Conservation (phyloP, 2,329 filamentous ascomycete species). For the Orbilia quercus region DNA sequence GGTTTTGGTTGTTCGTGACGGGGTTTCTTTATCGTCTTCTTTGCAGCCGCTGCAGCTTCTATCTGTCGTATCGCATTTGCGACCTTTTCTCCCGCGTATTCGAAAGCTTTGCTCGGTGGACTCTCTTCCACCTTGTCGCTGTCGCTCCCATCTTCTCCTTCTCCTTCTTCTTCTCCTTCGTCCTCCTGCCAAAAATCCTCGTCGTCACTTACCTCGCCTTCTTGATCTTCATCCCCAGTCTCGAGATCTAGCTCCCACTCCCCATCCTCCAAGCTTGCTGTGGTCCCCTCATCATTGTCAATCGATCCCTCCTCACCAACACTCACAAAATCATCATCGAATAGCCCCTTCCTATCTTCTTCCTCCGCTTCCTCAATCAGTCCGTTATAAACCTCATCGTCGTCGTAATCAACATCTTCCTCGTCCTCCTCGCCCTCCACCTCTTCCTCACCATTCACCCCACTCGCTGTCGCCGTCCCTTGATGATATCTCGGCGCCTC, state of each 20-base stretch:
- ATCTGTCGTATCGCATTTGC: no score
- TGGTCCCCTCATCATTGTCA: neutral
- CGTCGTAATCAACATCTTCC: no score
- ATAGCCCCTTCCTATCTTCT: neutral
- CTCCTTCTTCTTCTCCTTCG: conserved; percentile 21
- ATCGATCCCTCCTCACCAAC: no score
- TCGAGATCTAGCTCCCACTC: conserved; percentile 1
- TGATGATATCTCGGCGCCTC: conserved; percentile 35
- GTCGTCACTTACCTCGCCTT: no score
- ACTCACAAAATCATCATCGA: no score
- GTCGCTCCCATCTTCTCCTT: neutral
- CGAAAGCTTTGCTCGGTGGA: neutral
- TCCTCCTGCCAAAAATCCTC: neutral
- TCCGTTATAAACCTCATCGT: neutral
- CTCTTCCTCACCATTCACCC: neutral
- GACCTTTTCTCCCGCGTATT: conserved; percentile 6
- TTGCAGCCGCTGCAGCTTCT: neutral
- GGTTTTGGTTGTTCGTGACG: neutral
- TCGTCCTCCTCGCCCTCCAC: neutral
- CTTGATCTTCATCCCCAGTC: no score
- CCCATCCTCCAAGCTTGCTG: neutral
- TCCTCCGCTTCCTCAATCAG: conserved; percentile 16
- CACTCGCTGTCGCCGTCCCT: conserved; percentile 8
- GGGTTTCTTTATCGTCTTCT: neutral
- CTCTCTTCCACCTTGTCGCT: conserved; percentile 4